Base-by-base conservation (phyloP, 805 yeast genomes). In the Saturnispora silvae region DNA sequence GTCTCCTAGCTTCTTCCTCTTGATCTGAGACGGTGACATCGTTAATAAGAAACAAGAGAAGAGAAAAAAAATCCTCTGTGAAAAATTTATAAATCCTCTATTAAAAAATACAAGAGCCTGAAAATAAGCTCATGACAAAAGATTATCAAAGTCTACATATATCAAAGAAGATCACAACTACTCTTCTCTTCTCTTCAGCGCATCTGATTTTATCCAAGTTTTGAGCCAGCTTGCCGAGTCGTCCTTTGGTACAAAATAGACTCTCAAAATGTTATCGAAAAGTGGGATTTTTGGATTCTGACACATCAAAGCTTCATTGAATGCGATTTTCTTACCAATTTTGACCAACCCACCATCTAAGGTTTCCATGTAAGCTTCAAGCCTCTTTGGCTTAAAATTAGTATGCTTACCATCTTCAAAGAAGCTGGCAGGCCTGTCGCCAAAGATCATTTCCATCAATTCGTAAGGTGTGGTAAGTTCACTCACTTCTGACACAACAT, bases 301-400 rank as follows among this genome's bases (percentile, higher is more conserved):
- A 34, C 73, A 67, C 61, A 74, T 68, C 44, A 89, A 64, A 1
- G 78, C 81, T 35, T 71, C 70, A 48, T 73, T 70, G 17, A 89
- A 54, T 1, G 81, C 63, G 17, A 76, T 70, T 45, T 81, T 84
- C 54, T 79, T 82, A 20, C 95, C 95, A 4, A 81, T 74, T 57
- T 84, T 85, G 31, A 85, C 77, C 42, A 89, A 65, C 0, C 96
- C 96, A 35, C 96, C 96, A 2, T 75, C 51, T 23, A 61, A 67
- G 0, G 96, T 84, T 55, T 84, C 96, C 76, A 83, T 76, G 56
- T 68, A 89, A 5, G 80, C 79, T 35, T 81, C 78, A 19, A 86
- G 59, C 38, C 70, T 70, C 45, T 70, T 73, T 4, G 70, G 56
- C 0, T 65, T 60, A 53, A 85, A 84, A 42, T 76, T 70, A 20